Percentiles rank a stretch among this genome's conserved stretches.
phyloP scores from a whole-genome alignment of 352 stramenopile genomes.

The Globisporangium sylvaticum region DNA sequence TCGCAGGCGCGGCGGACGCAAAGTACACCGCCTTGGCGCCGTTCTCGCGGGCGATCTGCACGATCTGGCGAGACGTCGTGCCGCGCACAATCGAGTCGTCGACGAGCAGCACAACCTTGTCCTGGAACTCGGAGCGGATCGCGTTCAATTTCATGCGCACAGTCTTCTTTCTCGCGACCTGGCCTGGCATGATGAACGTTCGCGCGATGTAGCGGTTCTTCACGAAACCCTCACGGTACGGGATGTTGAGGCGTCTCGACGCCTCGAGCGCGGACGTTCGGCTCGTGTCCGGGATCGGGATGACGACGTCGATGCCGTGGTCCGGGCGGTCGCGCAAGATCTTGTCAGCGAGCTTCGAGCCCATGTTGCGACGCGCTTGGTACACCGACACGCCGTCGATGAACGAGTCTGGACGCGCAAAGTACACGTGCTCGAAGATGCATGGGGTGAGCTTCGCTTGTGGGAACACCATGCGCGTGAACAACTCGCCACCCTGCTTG shows the following conservation, averaged over 20 bases:
- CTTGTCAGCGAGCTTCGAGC: conserved; percentile 95
- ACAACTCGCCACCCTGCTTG: conserved; percentile 82
- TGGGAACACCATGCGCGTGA: conserved; percentile 80
- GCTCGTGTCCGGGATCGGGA: conserved; percentile 98
- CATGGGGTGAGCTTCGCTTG: conserved; percentile 88
- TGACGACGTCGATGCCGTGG: conserved; percentile 97
- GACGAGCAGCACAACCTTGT: conserved; percentile 97
- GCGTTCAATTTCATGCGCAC: conserved; percentile 99
- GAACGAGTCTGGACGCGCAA: conserved; percentile 97
- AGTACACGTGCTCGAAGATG: conserved; percentile 99
- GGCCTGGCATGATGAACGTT: conserved; percentile 99
- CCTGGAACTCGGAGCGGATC: conserved; percentile 89
- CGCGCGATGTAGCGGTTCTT: conserved; percentile 99
- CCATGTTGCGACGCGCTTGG: conserved; percentile 97
- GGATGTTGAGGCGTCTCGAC: conserved; percentile 80
- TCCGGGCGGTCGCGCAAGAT: conserved; percentile 90
- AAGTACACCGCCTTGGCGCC: conserved; percentile 96
- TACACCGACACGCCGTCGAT: conserved; percentile 99
- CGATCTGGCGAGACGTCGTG: conserved; percentile 97
- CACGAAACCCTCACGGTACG: conserved; percentile 98
- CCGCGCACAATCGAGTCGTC: conserved; percentile 99
- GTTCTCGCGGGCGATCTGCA: conserved; percentile 98
- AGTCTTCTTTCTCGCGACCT: conserved; percentile 94
- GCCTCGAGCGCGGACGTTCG: conserved; percentile 94
- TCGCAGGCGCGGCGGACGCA: conserved; percentile 94